phyloP scores from a whole-genome alignment of 148 eudicot genomes.

The Selenicereus undatus region DNA sequence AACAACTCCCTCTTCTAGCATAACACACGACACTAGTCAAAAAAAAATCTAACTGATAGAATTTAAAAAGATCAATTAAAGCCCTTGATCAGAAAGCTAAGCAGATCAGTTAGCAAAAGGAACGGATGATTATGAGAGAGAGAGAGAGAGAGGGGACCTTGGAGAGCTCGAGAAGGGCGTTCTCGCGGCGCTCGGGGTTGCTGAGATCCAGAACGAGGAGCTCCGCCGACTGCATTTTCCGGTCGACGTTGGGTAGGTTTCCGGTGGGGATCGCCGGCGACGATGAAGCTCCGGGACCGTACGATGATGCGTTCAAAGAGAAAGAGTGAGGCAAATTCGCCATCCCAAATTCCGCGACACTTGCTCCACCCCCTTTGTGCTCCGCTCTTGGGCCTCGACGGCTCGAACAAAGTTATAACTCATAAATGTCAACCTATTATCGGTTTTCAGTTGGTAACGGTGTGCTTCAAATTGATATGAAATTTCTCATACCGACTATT shows the following conservation, averaged over 20 bases:
- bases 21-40: background rate
- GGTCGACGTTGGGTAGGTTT: slow-evolving; percentile 35
- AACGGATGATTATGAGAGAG: background rate
- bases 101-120: background rate
- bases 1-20: slow-evolving; percentile 79
- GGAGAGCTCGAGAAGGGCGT: slow-evolving; percentile 88
- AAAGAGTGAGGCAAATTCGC: slow-evolving; percentile 50
- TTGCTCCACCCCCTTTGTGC: too few relatives aligned
- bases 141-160: slow-evolving; percentile 40
- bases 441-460: too few relatives aligned
- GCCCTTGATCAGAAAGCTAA: background rate
- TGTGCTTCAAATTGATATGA: too few relatives aligned
- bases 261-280: slow-evolving; percentile 18
- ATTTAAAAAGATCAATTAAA: background rate
- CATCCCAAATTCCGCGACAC: slow-evolving; percentile 18
- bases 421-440: too few relatives aligned
- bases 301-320: slow-evolving; percentile 38
- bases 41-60: background rate
- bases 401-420: too few relatives aligned
- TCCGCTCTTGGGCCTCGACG: too few relatives aligned
- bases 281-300: slow-evolving; percentile 27
- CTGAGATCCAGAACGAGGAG: slow-evolving; percentile 79
- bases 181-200: slow-evolving; percentile 79
- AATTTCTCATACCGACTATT: too few relatives aligned
- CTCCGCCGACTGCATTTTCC: slow-evolving; percentile 81